Base-by-base conservation (phyloP, 2,329 filamentous ascomycete species). In the Alternaria viburni region DNA sequence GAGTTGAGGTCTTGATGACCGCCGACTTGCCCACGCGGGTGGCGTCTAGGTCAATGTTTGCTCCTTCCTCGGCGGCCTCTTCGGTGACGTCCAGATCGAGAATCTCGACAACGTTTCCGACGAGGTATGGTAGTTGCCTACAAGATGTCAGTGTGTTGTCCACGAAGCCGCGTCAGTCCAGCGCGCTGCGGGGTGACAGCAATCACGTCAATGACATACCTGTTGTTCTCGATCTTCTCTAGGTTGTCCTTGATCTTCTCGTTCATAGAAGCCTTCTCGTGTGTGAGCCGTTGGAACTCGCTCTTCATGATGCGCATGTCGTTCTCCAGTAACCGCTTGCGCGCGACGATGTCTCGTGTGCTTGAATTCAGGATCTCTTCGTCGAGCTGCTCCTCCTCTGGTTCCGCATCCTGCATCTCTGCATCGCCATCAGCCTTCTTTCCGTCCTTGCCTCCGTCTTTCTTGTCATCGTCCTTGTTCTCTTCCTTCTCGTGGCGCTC, bases 181-280 rank as follows among this genome's bases (percentile, higher is more conserved):
- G 32, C 61, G 60, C n/a, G 23, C 21, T 44, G 49, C 52, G 61
- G 54, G 54, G 56, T 25, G 50, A 47, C 21, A 15, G 41, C 45
- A 46, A 54, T 17, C 9, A 54, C n/a, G 12, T 32, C 47, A 23
- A 43, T 44, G 36, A 17, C 86, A 71, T 85, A 97, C 94, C 93
- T 89, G 86, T 99, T 99, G 83, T 99, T 98, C 72, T 96, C 94
- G 77, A 99, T 99, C 88, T 99, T 99, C 73, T 99, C 96, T 76
- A 93, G 84, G 78, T 99, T 99, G 80, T 99, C 96, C 87, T 97
- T 98, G 82, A 99, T 98, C 86, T 97, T 98, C 82, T 98, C 95
- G 62, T 90, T 90, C 96, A 99, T 99, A 52, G 93, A 90, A 54
- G 91, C 89, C 84, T 97, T 97, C 84, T 99, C 96, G 77, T 99